Percentiles rank a stretch among this genome's conserved stretches.
phyloP scores from a whole-genome alignment of 352 stramenopile species.

The Pythium oligandrum region DNA sequence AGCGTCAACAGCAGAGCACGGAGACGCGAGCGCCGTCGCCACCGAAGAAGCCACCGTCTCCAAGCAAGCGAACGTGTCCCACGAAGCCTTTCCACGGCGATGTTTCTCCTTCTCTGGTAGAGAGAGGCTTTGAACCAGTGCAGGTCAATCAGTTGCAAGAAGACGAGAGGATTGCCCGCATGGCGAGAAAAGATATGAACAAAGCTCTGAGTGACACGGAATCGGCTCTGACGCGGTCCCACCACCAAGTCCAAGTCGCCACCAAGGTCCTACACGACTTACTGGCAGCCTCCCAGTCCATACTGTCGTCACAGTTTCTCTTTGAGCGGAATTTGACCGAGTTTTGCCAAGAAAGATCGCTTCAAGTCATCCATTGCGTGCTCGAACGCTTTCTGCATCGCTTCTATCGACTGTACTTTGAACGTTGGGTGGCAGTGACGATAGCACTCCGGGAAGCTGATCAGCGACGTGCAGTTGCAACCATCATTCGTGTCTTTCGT shows the following conservation, averaged over 20 bases:
- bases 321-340: constrained; percentile 50
- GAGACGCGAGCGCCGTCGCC: background rate
- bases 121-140: background rate
- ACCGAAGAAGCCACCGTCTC: background rate
- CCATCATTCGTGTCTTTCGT: constrained; percentile 36
- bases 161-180: background rate
- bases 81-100: background rate
- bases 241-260: constrained; percentile 13
- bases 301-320: constrained; percentile 47
- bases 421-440: constrained; percentile 23
- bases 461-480: constrained; percentile 24
- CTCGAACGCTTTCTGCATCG: constrained; percentile 45
- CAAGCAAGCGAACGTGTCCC: background rate
- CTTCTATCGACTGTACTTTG: constrained; percentile 46
- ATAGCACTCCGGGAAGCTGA: constrained; percentile 18
- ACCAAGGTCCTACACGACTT: constrained; percentile 22
- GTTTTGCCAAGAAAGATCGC: constrained; percentile 33
- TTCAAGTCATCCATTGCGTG: constrained; percentile 37
- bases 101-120: background rate
- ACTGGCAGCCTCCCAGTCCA: constrained; percentile 23
- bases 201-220: constrained; percentile 14
- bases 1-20: constrained; percentile 4
- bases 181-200: constrained; percentile 18
- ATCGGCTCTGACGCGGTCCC: constrained; percentile 21
- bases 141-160: background rate